Evolutionary conservation across 768 basidiomycete genomes (phyloP).

Genomic region (Sporobolomyces roseus): DNA sequence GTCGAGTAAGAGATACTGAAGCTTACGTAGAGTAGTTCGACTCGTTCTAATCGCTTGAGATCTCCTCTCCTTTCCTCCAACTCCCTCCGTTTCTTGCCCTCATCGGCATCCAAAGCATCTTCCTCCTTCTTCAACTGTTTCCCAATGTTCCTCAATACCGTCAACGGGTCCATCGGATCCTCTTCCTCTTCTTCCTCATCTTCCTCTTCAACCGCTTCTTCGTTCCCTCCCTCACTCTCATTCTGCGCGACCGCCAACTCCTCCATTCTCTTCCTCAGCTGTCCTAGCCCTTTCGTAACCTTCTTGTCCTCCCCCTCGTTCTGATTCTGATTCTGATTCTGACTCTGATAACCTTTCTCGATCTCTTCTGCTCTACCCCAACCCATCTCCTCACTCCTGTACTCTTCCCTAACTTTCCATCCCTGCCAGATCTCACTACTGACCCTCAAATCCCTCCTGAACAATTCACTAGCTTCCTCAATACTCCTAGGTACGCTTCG

Average conservation of each 20-base stretch:
- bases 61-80: conserved; percentile 70
- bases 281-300: conserved; percentile 12
- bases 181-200: conserved; percentile 42
- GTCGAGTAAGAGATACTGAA: neutral
- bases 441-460: conserved; percentile 83
- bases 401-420: conserved; percentile 93
- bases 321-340: conserved; percentile 5
- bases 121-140: conserved; percentile 22
- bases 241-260: conserved; percentile 20
- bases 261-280: conserved; percentile 26
- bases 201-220: conserved; percentile 34
- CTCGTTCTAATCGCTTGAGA: conserved; percentile 76
- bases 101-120: conserved; percentile 16
- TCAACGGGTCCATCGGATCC: conserved; percentile 45
- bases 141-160: conserved; percentile 37
- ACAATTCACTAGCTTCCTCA: conserved; percentile 88
- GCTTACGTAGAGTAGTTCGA: conserved; percentile 88
- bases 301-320: neutral
- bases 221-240: neutral
- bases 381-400: conserved; percentile 88
- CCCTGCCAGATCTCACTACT: conserved; percentile 84
- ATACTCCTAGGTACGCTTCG: conserved; percentile 81
- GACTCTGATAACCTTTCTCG: conserved; percentile 9
- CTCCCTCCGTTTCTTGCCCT: conserved; percentile 56
- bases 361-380: conserved; percentile 54